phyloP scores from a whole-genome alignment of 192 early-diverging fungal genomes.

The Coemansia sp. region DNA sequence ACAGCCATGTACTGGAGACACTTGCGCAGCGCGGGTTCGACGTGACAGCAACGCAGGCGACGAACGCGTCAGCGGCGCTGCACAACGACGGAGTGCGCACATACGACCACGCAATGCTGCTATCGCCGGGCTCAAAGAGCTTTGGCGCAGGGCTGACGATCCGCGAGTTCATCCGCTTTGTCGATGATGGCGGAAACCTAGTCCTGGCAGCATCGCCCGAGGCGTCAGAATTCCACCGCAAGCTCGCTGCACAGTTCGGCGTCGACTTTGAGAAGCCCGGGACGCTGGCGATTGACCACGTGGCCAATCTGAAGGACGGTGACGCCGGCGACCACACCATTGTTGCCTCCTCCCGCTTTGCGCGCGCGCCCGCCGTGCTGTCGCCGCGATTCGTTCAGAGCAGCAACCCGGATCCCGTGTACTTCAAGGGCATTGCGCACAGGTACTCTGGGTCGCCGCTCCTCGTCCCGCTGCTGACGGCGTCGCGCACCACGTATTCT shows the following conservation, averaged over 20 bases:
- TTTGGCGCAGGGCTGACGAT: slow-evolving; percentile 56
- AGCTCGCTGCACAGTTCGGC: slow-evolving; percentile 87
- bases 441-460: slow-evolving; percentile 65
- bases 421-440: slow-evolving; percentile 82
- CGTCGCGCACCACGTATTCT: slow-evolving; percentile 66
- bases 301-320: slow-evolving; percentile 50
- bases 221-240: slow-evolving; percentile 67
- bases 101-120: slow-evolving; percentile 81
- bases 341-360: slow-evolving; percentile 56
- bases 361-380: slow-evolving; percentile 44
- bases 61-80: slow-evolving; percentile 57
- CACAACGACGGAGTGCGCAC: slow-evolving; percentile 60
- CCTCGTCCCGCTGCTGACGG: slow-evolving; percentile 62
- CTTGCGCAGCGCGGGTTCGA: slow-evolving; percentile 55
- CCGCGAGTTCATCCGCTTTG: slow-evolving; percentile 74
- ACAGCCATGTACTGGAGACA: slow-evolving; percentile 57
- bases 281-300: slow-evolving; percentile 72
- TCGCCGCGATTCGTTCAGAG: slow-evolving; percentile 5
- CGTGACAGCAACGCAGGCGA: slow-evolving; percentile 59
- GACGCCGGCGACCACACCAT: slow-evolving; percentile 57
- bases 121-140: slow-evolving; percentile 75
- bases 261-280: slow-evolving; percentile 77
- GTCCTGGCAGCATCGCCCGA: slow-evolving; percentile 69
- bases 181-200: slow-evolving; percentile 90
- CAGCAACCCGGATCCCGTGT: slow-evolving; percentile 14